Conservation (phyloP, 2,329 filamentous ascomycete species). For the Talaromyces pinophilus region DNA sequence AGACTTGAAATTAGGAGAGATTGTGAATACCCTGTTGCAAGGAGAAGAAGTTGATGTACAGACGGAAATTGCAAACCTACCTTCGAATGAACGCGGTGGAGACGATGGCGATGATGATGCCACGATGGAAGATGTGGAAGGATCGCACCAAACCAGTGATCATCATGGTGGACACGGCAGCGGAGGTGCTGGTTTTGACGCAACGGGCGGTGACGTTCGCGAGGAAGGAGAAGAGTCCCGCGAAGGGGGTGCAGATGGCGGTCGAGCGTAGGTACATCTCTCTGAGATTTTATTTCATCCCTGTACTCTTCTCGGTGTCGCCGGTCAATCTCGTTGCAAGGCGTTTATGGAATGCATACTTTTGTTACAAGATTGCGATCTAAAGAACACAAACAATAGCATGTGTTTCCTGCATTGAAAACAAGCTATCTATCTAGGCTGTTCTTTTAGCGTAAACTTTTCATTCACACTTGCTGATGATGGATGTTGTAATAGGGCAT, state of each 20-base stretch:
- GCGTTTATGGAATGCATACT: conserved; percentile 23
- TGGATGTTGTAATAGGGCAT: conserved; percentile 53
- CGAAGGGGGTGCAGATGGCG: conserved; percentile 93
- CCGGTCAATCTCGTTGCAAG: conserved; percentile 14
- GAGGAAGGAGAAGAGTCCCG: conserved; percentile 85
- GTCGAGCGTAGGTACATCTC: conserved; percentile 92
- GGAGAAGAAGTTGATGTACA: conserved; percentile 84
- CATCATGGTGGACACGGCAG: conserved; percentile 61
- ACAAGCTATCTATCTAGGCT: conserved; percentile 18
- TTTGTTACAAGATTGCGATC: conserved; percentile 11
- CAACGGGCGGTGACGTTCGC: conserved; percentile 86
- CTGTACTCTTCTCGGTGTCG: background rate
- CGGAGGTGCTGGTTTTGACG: conserved; percentile 80
- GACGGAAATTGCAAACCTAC: conserved; percentile 67
- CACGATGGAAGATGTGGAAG: conserved; percentile 76
- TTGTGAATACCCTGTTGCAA: conserved; percentile 81
- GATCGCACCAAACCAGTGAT: conserved; percentile 58
- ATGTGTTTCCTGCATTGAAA: conserved; percentile 13
- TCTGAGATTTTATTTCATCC: conserved; percentile 27
- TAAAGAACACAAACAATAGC: conserved; percentile 20
- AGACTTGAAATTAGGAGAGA: conserved; percentile 82
- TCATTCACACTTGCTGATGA: conserved; percentile 20
- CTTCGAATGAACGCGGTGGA: conserved; percentile 47
- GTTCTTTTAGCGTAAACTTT: conserved; percentile 19
- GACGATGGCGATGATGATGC: conserved; percentile 69